These are phyloP conservation scores for Phylloporus sp. DNA, from an alignment of 768 basidiomycete genomes.

Conservation along the genomic window DNA sequence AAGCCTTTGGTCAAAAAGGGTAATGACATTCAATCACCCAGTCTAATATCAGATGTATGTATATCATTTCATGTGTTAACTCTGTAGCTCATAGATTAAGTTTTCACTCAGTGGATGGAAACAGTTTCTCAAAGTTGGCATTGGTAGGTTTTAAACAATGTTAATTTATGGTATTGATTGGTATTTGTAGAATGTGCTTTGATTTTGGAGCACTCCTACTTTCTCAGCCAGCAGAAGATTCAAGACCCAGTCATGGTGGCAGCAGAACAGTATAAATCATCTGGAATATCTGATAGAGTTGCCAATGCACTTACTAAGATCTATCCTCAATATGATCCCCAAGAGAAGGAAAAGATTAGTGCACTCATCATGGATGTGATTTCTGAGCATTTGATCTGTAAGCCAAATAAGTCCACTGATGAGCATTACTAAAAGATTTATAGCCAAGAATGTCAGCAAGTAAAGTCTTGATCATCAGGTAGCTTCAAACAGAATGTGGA, in stretches of 20 bases:
- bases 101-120: too few relatives aligned
- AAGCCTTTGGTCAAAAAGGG: too few relatives aligned
- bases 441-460: too few relatives aligned
- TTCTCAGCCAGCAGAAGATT: not conserved
- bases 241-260: not conserved
- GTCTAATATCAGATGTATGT: too few relatives aligned
- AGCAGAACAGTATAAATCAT: not conserved
- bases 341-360: not conserved
- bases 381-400: not conserved
- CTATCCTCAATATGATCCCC: not conserved
- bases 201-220: not conserved
- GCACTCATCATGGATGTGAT: not conserved
- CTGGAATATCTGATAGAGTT: not conserved
- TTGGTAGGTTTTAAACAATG: not conserved
- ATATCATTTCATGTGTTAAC: too few relatives aligned
- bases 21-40: too few relatives aligned
- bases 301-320: not conserved
- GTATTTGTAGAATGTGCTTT: not conserved
- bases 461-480: too few relatives aligned
- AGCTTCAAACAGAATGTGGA: too few relatives aligned
- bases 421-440: too few relatives aligned
- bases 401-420: too few relatives aligned
- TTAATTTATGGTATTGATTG: not conserved
- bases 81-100: too few relatives aligned
- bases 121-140: not conserved